A percentile compares a stretch with the other conserved stretches of the same genome.
Conservation (phyloP, 2,329 filamentous ascomycete genomes). For the Ophiostoma perfectum region DNA sequence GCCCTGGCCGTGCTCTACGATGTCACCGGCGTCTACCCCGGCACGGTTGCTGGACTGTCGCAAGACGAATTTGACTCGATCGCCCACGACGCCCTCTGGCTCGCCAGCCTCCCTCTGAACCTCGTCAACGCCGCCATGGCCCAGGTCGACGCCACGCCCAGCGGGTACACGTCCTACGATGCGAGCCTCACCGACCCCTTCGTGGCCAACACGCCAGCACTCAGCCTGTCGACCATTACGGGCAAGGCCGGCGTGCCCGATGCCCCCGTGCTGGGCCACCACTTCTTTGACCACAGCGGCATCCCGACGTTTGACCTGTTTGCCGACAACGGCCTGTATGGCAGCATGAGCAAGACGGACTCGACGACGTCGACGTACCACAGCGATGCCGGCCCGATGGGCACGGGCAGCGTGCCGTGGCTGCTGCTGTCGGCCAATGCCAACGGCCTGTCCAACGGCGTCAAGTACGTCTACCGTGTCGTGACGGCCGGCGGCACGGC, state of each 20-base stretch:
- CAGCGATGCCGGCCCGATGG: conserved; percentile 43
- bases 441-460: conserved; percentile 31
- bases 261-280: conserved; percentile 52
- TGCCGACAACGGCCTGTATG: conserved; percentile 36
- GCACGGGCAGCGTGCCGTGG: conserved; percentile 52
- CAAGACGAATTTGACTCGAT: conserved; percentile 38
- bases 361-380: conserved; percentile 47
- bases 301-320: conserved; percentile 57
- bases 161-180: conserved; percentile 34
- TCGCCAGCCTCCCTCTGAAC: conserved; percentile 44
- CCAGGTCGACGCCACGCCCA: conserved; percentile 25
- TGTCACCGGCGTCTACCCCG: conserved; percentile 47
- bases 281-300: conserved; percentile 56
- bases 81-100: conserved; percentile 38
- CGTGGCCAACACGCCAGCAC: conserved; percentile 34
- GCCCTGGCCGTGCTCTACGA: conserved; percentile 59
- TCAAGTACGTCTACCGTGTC: conserved; percentile 49
- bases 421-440: conserved; percentile 40
- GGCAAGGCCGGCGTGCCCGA: background rate
- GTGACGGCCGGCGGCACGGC: conserved; percentile 48
- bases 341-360: conserved; percentile 46
- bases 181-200: conserved; percentile 46
- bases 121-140: conserved; percentile 33
- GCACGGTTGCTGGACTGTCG: conserved; percentile 36
- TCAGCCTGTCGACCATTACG: conserved; percentile 14